Evolutionary conservation across 108 stramenopile genomes (phyloP).

Genomic region (Fragilariopsis cylindrus): DNA sequence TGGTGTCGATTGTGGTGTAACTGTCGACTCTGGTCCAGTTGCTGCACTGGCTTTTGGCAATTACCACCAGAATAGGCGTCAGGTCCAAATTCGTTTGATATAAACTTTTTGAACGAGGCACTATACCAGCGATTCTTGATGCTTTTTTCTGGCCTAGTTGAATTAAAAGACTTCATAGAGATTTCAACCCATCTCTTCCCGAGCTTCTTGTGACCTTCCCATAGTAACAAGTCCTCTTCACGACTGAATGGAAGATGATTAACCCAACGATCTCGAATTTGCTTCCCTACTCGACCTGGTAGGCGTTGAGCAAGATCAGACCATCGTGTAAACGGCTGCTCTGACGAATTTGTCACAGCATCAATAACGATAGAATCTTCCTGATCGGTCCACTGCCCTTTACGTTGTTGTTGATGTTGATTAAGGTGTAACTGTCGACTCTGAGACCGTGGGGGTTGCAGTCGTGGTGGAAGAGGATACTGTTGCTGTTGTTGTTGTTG

Average conservation of each 20-base stretch:
- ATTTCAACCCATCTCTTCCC: constrained; percentile 91
- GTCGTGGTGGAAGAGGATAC: too few relatives aligned
- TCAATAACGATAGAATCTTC: constrained; percentile 85
- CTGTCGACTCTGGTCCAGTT: too few relatives aligned
- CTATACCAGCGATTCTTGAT: constrained; percentile 93
- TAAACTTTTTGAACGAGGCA: constrained; percentile 85
- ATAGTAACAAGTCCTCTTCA: constrained; percentile 78
- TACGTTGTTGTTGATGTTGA: constrained; percentile 25
- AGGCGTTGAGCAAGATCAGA: constrained; percentile 79
- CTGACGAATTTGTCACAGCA: constrained; percentile 66
- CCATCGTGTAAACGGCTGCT: constrained; percentile 88
- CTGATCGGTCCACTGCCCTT: constrained; percentile 80
- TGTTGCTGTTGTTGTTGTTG: too few relatives aligned
- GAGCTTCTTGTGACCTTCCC: constrained; percentile 76
- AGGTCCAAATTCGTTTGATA: constrained; percentile 73
- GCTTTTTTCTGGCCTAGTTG: constrained; percentile 79
- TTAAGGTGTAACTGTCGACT: too few relatives aligned
- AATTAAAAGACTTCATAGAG: constrained; percentile 75
- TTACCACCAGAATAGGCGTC: too few relatives aligned
- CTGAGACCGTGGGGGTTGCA: too few relatives aligned
- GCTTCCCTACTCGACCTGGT: constrained; percentile 89
- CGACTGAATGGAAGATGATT: constrained; percentile 76
- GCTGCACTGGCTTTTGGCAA: too few relatives aligned
- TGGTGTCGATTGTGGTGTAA: too few relatives aligned
- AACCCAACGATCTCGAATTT: constrained; percentile 90